phyloP scores from a whole-genome alignment of 139 green algal species.

The Auxenochlorella pyrenoidosa region DNA sequence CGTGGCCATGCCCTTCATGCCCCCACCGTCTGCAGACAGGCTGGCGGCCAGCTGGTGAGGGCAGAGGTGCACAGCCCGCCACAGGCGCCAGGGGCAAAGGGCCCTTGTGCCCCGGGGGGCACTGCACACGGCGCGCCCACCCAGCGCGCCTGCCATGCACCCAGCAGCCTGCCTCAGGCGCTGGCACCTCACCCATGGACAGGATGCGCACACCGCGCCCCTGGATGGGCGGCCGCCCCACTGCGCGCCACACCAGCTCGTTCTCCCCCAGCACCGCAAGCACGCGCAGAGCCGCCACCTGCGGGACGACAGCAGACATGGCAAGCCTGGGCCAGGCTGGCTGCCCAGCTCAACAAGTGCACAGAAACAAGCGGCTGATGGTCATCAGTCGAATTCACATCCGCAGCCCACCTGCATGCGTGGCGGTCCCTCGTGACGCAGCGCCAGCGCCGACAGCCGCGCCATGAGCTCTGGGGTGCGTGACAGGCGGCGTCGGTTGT shows the following conservation, averaged over 20 bases:
- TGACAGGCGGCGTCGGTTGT: slow-evolving; percentile 57
- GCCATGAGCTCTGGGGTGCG: slow-evolving; percentile 51
- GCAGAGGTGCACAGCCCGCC: no score
- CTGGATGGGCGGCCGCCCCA: slow-evolving; percentile 59
- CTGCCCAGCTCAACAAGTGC: not conserved
- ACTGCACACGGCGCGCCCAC: no score
- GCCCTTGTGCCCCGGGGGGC: no score
- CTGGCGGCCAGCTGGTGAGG: no score
- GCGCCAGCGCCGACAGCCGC: slow-evolving; percentile 54
- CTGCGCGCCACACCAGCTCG: slow-evolving; percentile 68
- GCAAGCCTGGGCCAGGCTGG: not conserved
- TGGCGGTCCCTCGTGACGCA: not conserved
- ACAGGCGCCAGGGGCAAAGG: no score
- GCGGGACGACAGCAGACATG: not conserved
- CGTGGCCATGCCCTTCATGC: slow-evolving; percentile 77
- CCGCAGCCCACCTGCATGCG: slow-evolving; percentile 10
- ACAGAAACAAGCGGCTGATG: not conserved
- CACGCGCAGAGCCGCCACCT: slow-evolving; percentile 45
- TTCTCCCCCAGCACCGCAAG: slow-evolving; percentile 88
- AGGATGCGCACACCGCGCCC: slow-evolving; percentile 90
- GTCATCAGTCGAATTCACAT: not conserved
- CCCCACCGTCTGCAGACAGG: not conserved
- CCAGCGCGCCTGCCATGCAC: not conserved
- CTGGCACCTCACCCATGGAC: slow-evolving; percentile 67
- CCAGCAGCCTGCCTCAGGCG: not conserved